Base-by-base conservation (phyloP, 2,329 filamentous ascomycete genomes). In the Neofusicoccum sp. region DNA sequence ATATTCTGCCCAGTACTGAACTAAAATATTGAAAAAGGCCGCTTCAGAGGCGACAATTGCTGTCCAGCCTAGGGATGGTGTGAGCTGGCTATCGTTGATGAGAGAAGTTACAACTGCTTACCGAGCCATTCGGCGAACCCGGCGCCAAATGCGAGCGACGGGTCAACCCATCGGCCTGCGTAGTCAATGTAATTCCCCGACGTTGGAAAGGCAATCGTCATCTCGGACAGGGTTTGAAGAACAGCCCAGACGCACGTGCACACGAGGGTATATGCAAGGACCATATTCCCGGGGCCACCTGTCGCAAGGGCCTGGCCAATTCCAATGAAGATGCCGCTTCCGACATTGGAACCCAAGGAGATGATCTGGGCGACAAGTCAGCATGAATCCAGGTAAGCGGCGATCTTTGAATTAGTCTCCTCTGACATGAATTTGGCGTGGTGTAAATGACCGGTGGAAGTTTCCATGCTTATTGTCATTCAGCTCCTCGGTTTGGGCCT, bases 141-240 rank as follows among this genome's bases (percentile, higher is more conserved):
- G 44, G 73, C 72, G 4, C 69, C 73, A 59, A 76, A 76, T 7
- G 73, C 73, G 31, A 77, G 61, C 4, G 75, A 71, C 5, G 71
- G 71, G 63, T 76, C 74, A 36, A 75, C 70, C 65, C 69, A 76
- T 31, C 73, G 70, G 57, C 74, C 71, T 4, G 72, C 73, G 62
- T 72, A 75, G 61, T 75, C 72, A 63, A 76, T 72, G 61, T 70
- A 76, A 54, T 72, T 75, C 5, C 73, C 72, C 26, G 73, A 71
- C 1, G 67, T 68, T 1, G 73, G 74, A 47, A 75, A 75, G 2
- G 69, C 68, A 43, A 75, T 71, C 0, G 73, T 74, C 73, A 75
- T 73, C 53, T 76, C 74, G 4, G 65, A 65, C 6, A 75, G 61
- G 3, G 69, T 67, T 34, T 74, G 67, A 1, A 74, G 65, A 7